Evolutionary conservation across 306 rosid genomes (phyloP).

Genomic region (Cicer cuneatum): DNA sequence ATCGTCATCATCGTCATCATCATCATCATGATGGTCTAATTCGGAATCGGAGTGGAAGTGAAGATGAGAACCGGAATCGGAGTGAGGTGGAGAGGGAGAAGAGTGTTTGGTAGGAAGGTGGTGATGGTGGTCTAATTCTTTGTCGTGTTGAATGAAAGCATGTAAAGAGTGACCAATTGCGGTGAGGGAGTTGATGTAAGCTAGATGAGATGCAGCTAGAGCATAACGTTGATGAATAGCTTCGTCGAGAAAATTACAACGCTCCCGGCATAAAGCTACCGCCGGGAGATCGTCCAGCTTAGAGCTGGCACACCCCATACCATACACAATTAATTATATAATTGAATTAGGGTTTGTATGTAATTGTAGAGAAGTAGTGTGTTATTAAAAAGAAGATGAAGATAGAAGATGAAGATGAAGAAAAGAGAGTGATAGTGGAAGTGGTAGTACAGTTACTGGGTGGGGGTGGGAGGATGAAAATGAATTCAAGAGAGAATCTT

Average conservation of each 20-base stretch:
- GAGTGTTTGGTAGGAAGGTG: slow-evolving; percentile 21
- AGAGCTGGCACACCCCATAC: slow-evolving; percentile 92
- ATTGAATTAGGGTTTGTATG: slow-evolving; percentile 33
- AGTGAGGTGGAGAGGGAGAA: slow-evolving; percentile 50
- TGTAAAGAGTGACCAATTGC: slow-evolving; percentile 68
- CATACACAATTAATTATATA: slow-evolving; percentile 31
- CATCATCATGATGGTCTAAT: too few relatives aligned
- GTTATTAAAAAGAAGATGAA: slow-evolving; percentile 5
- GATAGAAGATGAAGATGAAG: not conserved
- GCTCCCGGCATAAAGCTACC: slow-evolving; percentile 82
- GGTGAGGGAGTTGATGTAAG: slow-evolving; percentile 73
- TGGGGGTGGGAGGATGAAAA: not conserved
- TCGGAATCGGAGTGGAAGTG: slow-evolving; percentile 66
- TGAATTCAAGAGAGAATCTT: slow-evolving; percentile 74
- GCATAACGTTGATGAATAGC: slow-evolving; percentile 82
- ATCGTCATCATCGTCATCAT: not conserved
- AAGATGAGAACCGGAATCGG: slow-evolving; percentile 79
- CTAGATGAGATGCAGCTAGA: slow-evolving; percentile 74
- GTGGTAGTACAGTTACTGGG: slow-evolving; percentile 12
- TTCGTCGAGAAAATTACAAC: slow-evolving; percentile 70
- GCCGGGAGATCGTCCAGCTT: slow-evolving; percentile 95
- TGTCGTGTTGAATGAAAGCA: slow-evolving; percentile 55
- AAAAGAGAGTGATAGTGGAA: not conserved
- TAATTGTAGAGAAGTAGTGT: not conserved
- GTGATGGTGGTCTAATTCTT: slow-evolving; percentile 36